Conservation (phyloP, 768 basidiomycete species). For the Mycena alexandri region DNA sequence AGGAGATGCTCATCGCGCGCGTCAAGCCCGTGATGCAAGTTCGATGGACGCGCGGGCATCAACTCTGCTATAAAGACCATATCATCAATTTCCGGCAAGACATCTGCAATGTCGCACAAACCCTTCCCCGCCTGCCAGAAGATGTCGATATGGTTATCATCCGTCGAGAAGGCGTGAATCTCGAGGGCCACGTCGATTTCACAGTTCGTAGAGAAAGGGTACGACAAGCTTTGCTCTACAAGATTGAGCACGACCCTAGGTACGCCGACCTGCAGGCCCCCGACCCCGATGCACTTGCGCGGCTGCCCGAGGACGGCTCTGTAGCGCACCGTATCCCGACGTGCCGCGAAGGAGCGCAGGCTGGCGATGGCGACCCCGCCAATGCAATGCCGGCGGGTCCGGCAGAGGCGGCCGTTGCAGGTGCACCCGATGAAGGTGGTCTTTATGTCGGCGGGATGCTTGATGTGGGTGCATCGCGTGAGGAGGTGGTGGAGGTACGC, state of each 20-base stretch:
- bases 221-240: constrained; percentile 21
- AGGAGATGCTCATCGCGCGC: constrained; percentile 31
- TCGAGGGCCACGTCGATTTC: neutral
- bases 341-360: constrained; percentile 18
- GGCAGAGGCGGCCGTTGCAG: neutral
- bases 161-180: constrained; percentile 14
- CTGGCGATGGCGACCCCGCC: neutral
- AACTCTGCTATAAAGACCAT: constrained; percentile 30
- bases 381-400: constrained; percentile 19
- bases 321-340: constrained; percentile 27
- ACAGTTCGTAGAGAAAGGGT: constrained; percentile 25
- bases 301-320: constrained; percentile 29
- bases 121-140: no score
- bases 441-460: constrained; percentile 16
- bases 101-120: no score
- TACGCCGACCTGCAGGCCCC: constrained; percentile 18
- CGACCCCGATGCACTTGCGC: constrained; percentile 6
- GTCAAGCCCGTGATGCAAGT: constrained; percentile 35
- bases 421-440: neutral
- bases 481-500: constrained; percentile 11
- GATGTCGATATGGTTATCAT: neutral
- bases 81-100: no score
- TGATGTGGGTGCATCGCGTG: constrained; percentile 14
- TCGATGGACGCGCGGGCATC: constrained; percentile 27
- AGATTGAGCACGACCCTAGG: constrained; percentile 28